phyloP scores from a whole-genome alignment of 345 rosid species.

The Citrus maxima region DNA sequence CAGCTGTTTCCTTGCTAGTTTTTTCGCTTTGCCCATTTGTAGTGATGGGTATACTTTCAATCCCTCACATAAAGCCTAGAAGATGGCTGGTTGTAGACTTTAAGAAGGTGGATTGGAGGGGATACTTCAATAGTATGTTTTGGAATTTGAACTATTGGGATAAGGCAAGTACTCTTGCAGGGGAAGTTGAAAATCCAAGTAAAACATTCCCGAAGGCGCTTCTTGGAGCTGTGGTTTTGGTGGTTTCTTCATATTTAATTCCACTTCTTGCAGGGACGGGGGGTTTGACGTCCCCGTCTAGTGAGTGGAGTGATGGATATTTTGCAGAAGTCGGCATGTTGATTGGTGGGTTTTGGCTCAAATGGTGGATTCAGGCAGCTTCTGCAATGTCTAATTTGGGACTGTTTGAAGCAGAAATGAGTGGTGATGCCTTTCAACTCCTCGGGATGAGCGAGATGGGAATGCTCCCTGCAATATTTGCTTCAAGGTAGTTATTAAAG shows the following conservation, averaged over 20 bases:
- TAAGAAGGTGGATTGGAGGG: constrained; percentile 75
- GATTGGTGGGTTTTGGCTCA: constrained; percentile 89
- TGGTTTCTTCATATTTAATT: constrained; percentile 68
- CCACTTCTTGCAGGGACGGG: constrained; percentile 90
- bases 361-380: constrained; percentile 93
- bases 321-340: constrained; percentile 90
- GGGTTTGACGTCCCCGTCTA: constrained; percentile 41
- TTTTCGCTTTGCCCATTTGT: constrained; percentile 79
- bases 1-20: constrained; percentile 65
- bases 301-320: constrained; percentile 89
- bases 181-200: constrained; percentile 81
- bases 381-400: constrained; percentile 92
- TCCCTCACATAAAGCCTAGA: constrained; percentile 62
- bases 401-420: constrained; percentile 98
- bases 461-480: constrained; percentile 78
- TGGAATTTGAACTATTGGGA: constrained; percentile 99
- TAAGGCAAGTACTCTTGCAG: constrained; percentile 90
- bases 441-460: constrained; percentile 95
- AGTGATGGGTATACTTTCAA: constrained; percentile 63
- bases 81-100: constrained; percentile 72
- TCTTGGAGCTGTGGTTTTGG: constrained; percentile 73
- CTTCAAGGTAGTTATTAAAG: constrained; percentile 47
- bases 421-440: constrained; percentile 87
- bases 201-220: constrained; percentile 88
- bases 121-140: constrained; percentile 84